Conservation (phyloP, 2,329 filamentous ascomycete species). For the Ophiocordyceps unilateralis region DNA sequence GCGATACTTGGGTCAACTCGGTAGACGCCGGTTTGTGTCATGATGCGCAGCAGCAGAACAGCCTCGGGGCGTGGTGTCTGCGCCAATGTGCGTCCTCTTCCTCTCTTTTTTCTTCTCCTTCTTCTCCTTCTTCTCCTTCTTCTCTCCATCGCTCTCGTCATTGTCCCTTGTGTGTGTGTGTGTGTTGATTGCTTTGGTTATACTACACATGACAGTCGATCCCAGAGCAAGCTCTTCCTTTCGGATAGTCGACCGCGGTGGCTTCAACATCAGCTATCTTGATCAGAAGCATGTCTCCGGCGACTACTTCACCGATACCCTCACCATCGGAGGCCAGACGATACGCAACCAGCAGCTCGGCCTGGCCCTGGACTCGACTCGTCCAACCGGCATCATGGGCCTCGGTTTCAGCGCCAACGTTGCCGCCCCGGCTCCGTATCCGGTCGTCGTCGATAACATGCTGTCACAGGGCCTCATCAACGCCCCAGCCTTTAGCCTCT, state of each 20-base stretch:
- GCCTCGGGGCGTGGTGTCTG: background rate
- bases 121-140: background rate
- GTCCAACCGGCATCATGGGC: slow-evolving; percentile 39
- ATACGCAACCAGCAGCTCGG: slow-evolving; percentile 38
- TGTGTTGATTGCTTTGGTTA: background rate
- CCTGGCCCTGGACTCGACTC: slow-evolving; percentile 28
- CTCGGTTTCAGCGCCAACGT: slow-evolving; percentile 37
- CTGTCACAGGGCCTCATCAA: slow-evolving; percentile 43
- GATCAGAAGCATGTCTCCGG: slow-evolving; percentile 35
- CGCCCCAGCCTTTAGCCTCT: slow-evolving; percentile 51
- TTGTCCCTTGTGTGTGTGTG: too few relatives aligned
- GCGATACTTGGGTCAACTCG: slow-evolving; percentile 44
- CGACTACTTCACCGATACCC: slow-evolving; percentile 39
- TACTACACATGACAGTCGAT: slow-evolving; percentile 14
- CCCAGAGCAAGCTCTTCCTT: slow-evolving; percentile 29
- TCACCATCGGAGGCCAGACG: slow-evolving; percentile 29
- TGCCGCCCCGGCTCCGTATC: slow-evolving; percentile 24
- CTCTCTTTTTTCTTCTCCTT: background rate
- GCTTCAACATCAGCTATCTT: slow-evolving; percentile 45
- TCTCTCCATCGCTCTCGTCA: too few relatives aligned
- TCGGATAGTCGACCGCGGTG: slow-evolving; percentile 19
- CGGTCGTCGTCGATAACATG: slow-evolving; percentile 48
- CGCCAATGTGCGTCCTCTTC: background rate
- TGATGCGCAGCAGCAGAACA: slow-evolving; percentile 16
- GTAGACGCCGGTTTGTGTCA: slow-evolving; percentile 42